Percentiles rank a stretch among this genome's conserved stretches.
phyloP scores from a whole-genome alignment of 2,329 filamentous ascomycete genomes.

The Trichocomaceae sp. region DNA sequence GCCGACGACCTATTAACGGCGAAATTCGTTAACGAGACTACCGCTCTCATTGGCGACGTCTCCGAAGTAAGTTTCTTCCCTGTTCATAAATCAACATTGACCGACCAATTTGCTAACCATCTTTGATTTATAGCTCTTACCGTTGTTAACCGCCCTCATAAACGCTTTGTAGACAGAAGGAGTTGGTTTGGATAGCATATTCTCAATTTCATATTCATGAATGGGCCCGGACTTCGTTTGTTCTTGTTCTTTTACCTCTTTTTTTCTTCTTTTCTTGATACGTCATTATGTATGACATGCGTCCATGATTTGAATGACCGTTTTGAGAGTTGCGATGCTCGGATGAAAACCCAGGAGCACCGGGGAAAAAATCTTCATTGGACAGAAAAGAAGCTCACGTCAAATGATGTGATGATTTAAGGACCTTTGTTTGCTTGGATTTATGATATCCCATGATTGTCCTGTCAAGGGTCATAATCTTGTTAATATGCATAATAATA shows the following conservation, averaged over 20 bases:
- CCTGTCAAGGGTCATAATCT: neutral
- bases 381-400: neutral
- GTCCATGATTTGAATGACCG: slow-evolving; percentile 9
- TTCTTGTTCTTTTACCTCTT: neutral
- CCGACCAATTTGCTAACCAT: neutral
- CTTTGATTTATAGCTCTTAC: slow-evolving; percentile 21
- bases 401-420: neutral
- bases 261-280: neutral
- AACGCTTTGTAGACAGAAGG: slow-evolving; percentile 21
- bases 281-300: slow-evolving; percentile 1
- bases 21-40: slow-evolving; percentile 25
- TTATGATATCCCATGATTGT: slow-evolving; percentile 9
- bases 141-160: slow-evolving; percentile 24
- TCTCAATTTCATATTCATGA: slow-evolving; percentile 17
- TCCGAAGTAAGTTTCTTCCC: slow-evolving; percentile 21
- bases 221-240: neutral
- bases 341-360: neutral
- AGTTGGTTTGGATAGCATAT: slow-evolving; percentile 16
- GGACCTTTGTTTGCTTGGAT: neutral
- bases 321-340: neutral
- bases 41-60: slow-evolving; percentile 18
- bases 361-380: neutral
- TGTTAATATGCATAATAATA: slow-evolving; percentile 14
- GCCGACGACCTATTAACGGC: slow-evolving; percentile 28
- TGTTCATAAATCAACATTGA: neutral